Conservation (phyloP, 1,284 basidiomycete species). For the Volvariella surrecta region DNA sequence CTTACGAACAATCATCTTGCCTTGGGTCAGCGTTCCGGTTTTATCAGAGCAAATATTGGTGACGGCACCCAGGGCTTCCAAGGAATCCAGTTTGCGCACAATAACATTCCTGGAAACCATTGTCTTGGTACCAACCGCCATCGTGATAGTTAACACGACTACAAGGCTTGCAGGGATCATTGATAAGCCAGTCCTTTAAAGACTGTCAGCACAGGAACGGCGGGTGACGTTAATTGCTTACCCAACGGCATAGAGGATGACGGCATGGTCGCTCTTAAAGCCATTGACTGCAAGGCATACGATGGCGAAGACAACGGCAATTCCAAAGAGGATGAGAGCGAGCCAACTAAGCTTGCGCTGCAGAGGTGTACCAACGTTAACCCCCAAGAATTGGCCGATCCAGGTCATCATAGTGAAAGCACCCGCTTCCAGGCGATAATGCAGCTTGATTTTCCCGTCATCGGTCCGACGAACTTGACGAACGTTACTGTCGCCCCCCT, state of each 20-base stretch:
- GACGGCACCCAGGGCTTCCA: slow-evolving; percentile 54
- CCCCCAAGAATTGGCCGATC: slow-evolving; percentile 12
- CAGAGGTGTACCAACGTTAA: slow-evolving; percentile 40
- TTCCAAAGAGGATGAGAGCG: slow-evolving; percentile 50
- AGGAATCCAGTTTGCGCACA: slow-evolving; percentile 42
- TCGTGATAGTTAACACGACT: slow-evolving; percentile 33
- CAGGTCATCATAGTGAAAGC: too few species aligned
- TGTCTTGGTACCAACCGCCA: slow-evolving; percentile 41
- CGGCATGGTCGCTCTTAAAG: slow-evolving; percentile 30
- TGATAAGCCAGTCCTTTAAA: slow-evolving; percentile 13
- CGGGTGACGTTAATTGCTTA: too few species aligned
- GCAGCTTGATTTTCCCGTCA: too few species aligned
- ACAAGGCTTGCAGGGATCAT: slow-evolving; percentile 36
- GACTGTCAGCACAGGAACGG: neutral
- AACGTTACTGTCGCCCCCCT: too few species aligned
- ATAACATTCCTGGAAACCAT: slow-evolving; percentile 45
- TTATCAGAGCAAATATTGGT: slow-evolving; percentile 60
- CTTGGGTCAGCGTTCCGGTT: slow-evolving; percentile 54
- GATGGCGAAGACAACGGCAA: slow-evolving; percentile 46
- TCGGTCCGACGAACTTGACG: too few species aligned
- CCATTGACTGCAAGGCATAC: slow-evolving; percentile 48
- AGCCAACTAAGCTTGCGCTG: slow-evolving; percentile 54
- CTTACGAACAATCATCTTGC: slow-evolving; percentile 46
- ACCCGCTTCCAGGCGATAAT: too few species aligned
- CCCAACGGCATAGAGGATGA: slow-evolving; percentile 38